Evolutionary conservation across 805 yeast species (phyloP).

Genomic region (Metschnikowia anglica): DNA sequence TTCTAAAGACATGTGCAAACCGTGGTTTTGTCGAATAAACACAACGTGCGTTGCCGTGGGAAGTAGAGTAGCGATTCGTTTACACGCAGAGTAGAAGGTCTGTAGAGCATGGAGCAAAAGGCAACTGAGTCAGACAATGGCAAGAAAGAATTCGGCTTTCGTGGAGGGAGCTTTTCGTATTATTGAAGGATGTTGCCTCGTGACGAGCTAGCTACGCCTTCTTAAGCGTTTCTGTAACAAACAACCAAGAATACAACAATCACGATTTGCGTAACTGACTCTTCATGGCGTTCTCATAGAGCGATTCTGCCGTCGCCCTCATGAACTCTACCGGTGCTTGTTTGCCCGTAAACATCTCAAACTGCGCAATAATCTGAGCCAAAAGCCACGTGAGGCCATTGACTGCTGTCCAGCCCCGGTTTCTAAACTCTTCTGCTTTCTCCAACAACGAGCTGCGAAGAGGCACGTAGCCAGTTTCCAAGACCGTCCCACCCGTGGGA

Average conservation of each 20-base stretch:
- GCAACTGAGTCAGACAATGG: neutral
- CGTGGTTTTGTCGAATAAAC: too few relatives aligned
- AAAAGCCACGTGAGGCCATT: conserved; percentile 20
- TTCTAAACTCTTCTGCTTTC: conserved; percentile 5
- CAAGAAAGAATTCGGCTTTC: neutral
- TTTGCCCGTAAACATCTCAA: conserved; percentile 21
- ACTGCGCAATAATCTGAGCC: conserved; percentile 18
- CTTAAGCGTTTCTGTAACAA: too few relatives aligned
- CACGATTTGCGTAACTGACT: too few relatives aligned
- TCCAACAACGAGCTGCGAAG: neutral
- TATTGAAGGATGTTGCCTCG: too few relatives aligned
- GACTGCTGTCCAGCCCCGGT: conserved; percentile 18
- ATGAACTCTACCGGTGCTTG: conserved; percentile 19
- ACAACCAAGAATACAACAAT: too few relatives aligned
- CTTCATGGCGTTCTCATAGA: neutral
- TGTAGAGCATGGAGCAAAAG: neutral
- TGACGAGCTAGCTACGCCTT: too few relatives aligned
- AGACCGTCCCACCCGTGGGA: neutral
- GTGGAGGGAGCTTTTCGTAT: too few relatives aligned
- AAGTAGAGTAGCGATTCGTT: too few relatives aligned
- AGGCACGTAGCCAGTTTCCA: neutral
- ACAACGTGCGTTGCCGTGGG: too few relatives aligned
- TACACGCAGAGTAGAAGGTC: too few relatives aligned
- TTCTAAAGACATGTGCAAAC: too few relatives aligned
- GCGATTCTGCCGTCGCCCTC: conserved; percentile 5